phyloP scores from a whole-genome alignment of 2,329 filamentous ascomycete genomes.

The Cytospora schulzeri region DNA sequence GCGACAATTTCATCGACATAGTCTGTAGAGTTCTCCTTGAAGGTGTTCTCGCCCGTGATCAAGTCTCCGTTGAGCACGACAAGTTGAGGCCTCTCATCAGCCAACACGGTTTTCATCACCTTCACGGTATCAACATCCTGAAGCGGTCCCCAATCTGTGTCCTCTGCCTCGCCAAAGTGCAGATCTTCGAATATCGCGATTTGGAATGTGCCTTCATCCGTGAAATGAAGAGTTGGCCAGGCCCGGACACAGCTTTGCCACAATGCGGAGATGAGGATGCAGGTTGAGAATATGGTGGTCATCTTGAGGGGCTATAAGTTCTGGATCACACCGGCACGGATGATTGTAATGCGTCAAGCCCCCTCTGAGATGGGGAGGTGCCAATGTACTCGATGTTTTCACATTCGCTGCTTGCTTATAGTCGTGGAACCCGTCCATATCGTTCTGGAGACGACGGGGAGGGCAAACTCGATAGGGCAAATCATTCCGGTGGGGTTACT shows the following conservation, averaged over 20 bases:
- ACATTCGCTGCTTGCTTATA: no score
- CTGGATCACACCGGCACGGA: no score
- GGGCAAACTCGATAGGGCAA: no score
- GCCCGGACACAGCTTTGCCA: background rate
- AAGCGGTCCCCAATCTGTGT: constrained; percentile 37
- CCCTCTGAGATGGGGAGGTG: no score
- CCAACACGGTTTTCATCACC: constrained; percentile 51
- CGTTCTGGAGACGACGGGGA: no score
- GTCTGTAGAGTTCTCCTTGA: constrained; percentile 43
- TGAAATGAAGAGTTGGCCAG: constrained; percentile 16
- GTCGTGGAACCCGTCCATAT: no score
- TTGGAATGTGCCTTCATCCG: constrained; percentile 17
- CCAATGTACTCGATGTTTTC: no score
- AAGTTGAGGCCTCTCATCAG: constrained; percentile 46
- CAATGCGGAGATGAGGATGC: background rate
- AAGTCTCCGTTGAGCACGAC: constrained; percentile 61
- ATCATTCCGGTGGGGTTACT: no score
- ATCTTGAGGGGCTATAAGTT: no score
- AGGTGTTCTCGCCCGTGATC: constrained; percentile 55
- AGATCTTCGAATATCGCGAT: constrained; percentile 42
- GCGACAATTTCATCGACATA: constrained; percentile 50
- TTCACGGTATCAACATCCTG: constrained; percentile 48
- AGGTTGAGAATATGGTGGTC: background rate
- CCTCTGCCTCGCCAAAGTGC: constrained; percentile 54
- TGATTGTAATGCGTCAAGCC: no score